Percentiles rank a stretch among this genome's conserved stretches.
Conservation (phyloP, 108 stramenopile species). For the Cyclotella cryptica region DNA sequence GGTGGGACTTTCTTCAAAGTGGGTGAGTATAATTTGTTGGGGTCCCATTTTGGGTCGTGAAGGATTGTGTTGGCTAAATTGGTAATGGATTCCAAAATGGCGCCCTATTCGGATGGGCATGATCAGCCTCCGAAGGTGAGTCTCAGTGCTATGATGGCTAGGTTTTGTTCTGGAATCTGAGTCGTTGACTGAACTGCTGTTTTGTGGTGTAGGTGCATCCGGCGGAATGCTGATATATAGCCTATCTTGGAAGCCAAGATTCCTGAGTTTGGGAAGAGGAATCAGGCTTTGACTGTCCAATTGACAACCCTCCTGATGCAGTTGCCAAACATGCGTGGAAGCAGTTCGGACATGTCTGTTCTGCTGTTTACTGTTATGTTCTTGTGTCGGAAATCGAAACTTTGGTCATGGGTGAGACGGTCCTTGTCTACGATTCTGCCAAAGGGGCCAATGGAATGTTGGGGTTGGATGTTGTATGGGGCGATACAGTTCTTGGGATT, state of each 20-base stretch:
- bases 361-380: constrained; percentile 15
- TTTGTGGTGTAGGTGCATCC: neutral
- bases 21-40: neutral
- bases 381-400: constrained; percentile 4
- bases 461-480: constrained; percentile 6
- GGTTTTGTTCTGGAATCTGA: constrained; percentile 12
- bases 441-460: neutral
- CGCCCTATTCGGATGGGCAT: constrained; percentile 23
- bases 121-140: constrained; percentile 31
- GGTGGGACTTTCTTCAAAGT: neutral
- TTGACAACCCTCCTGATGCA: constrained; percentile 4
- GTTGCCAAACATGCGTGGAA: constrained; percentile 19
- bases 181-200: constrained; percentile 13
- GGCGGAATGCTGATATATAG: constrained; percentile 9
- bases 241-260: constrained; percentile 11
- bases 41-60: constrained; percentile 1
- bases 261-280: neutral
- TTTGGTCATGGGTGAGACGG: constrained; percentile 17
- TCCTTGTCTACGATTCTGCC: constrained; percentile 10
- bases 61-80: constrained; percentile 3
- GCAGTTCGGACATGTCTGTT: neutral
- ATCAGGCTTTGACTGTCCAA: constrained; percentile 8
- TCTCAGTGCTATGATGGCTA: constrained; percentile 20
- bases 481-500: too few species aligned
- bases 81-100: constrained; percentile 11